Conservation (phyloP, 352 stramenopile genomes). For the Phytophthora meadii region DNA sequence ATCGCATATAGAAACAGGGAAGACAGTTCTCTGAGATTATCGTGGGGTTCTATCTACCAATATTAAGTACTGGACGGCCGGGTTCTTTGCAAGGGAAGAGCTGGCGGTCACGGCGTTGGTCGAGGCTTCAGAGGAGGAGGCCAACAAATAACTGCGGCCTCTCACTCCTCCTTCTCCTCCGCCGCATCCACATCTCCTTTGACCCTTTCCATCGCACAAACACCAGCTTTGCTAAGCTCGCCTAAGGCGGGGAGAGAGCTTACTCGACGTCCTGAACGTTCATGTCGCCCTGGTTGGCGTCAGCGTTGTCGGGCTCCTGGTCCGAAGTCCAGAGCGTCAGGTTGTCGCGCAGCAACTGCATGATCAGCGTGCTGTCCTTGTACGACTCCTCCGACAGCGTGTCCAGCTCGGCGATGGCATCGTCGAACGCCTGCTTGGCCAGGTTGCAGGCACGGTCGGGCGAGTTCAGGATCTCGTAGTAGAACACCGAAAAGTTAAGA, state of each 20-base stretch:
- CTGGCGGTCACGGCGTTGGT: conserved; percentile 12
- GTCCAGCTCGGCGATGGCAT: conserved; percentile 99
- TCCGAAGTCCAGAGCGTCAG: conserved; percentile 99
- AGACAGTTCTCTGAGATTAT: conserved; percentile 32
- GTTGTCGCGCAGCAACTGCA: conserved; percentile 99
- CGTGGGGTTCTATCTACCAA: conserved; percentile 46
- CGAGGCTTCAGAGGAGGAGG: conserved; percentile 29
- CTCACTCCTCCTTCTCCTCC: conserved; percentile 21
- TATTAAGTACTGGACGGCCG: conserved; percentile 44
- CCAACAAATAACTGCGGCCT: conserved; percentile 44
- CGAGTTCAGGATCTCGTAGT: conserved; percentile 99
- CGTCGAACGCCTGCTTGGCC: conserved; percentile 98
- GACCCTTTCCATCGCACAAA: conserved; percentile 2
- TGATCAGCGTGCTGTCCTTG: conserved; percentile 99
- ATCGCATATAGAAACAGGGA: conserved; percentile 17
- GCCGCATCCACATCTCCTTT: conserved; percentile 20
- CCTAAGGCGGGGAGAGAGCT: conserved; percentile 17
- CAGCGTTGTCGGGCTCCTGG: conserved; percentile 90
- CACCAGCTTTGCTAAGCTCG: conserved; percentile 24
- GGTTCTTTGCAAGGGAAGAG: not conserved
- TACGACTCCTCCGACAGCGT: conserved; percentile 99
- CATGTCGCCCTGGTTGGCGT: conserved; percentile 91
- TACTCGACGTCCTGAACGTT: conserved; percentile 88
- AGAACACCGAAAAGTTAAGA: conserved; percentile 99
- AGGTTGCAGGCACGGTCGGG: conserved; percentile 94